These are phyloP conservation scores for Soucietia sequanensis DNA, from an alignment of 805 yeast genomes.

Conservation along the genomic window DNA sequence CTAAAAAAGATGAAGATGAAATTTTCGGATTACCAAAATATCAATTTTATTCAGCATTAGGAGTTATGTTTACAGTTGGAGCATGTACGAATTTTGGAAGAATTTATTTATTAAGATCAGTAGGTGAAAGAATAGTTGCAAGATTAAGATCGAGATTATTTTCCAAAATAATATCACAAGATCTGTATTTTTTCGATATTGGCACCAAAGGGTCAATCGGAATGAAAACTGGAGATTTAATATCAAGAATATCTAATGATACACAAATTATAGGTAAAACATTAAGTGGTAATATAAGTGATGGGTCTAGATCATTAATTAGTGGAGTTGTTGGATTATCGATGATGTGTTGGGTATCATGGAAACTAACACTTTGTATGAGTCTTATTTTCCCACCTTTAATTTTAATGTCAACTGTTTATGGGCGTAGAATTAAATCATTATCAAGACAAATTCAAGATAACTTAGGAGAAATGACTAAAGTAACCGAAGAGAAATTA, in stretches of 20 bases:
- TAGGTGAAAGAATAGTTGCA: slow-evolving; percentile 87
- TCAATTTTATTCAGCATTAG: slow-evolving; percentile 64
- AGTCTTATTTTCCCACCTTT: slow-evolving; percentile 80
- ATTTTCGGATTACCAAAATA: slow-evolving; percentile 57
- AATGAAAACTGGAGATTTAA: slow-evolving; percentile 83
- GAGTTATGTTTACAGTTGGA: slow-evolving; percentile 66
- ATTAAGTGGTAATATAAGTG: slow-evolving; percentile 84
- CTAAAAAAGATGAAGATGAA: slow-evolving; percentile 1
- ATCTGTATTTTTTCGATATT: slow-evolving; percentile 83
- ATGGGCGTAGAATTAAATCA: slow-evolving; percentile 75
- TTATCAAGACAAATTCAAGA: slow-evolving; percentile 78
- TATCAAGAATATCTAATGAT: slow-evolving; percentile 84
- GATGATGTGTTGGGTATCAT: slow-evolving; percentile 88
- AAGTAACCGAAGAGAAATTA: slow-evolving; percentile 88
- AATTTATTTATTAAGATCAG: slow-evolving; percentile 67
- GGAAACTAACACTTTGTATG: slow-evolving; percentile 81
- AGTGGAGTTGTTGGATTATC: slow-evolving; percentile 84
- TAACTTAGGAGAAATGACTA: slow-evolving; percentile 80
- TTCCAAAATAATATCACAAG: slow-evolving; percentile 76
- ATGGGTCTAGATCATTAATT: slow-evolving; percentile 82
- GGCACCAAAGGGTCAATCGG: slow-evolving; percentile 50
- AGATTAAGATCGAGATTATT: slow-evolving; percentile 75
- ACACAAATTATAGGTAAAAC: slow-evolving; percentile 85
- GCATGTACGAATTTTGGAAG: slow-evolving; percentile 80
- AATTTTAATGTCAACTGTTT: slow-evolving; percentile 72